These are phyloP conservation scores for Globisporangium splendens DNA, from an alignment of 352 stramenopile genomes.

Conservation along the genomic window DNA sequence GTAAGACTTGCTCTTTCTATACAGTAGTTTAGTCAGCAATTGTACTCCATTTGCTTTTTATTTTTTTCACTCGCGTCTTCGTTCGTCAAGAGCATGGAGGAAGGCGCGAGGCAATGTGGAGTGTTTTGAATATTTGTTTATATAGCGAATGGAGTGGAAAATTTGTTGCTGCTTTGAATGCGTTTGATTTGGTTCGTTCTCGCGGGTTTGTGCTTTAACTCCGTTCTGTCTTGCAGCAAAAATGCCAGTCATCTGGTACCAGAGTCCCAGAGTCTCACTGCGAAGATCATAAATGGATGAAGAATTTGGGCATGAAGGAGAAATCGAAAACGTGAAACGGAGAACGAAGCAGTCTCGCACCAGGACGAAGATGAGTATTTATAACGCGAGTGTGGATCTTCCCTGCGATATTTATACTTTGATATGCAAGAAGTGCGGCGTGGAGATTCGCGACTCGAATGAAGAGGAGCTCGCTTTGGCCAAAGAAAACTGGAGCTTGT, in stretches of 20 bases:
- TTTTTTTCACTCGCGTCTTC: background rate
- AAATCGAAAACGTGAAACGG: background rate
- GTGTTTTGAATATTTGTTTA: conserved; percentile 53
- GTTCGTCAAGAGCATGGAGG: background rate
- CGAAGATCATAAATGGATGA: background rate
- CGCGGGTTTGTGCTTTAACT: background rate
- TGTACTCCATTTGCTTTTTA: background rate
- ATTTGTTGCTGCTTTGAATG: background rate
- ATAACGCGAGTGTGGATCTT: background rate
- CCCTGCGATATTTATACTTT: background rate
- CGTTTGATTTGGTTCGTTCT: background rate
- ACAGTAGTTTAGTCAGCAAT: conserved; percentile 2
- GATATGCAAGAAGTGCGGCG: too few species aligned
- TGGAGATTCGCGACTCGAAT: too few species aligned
- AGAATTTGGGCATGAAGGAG: background rate
- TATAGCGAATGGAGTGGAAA: conserved; percentile 19
- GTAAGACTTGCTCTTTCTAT: background rate
- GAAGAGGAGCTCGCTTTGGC: background rate
- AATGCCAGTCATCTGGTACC: too few species aligned
- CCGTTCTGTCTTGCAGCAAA: background rate
- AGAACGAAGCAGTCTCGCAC: background rate
- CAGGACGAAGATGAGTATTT: background rate
- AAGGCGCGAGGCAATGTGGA: conserved; percentile 15
- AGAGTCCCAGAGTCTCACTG: background rate
- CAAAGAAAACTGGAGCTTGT: background rate